Evolutionary conservation across 768 basidiomycete species (phyloP), one percentile per base, ranked within the genome.

Genomic region (Fistulinella prunicolor): DNA sequence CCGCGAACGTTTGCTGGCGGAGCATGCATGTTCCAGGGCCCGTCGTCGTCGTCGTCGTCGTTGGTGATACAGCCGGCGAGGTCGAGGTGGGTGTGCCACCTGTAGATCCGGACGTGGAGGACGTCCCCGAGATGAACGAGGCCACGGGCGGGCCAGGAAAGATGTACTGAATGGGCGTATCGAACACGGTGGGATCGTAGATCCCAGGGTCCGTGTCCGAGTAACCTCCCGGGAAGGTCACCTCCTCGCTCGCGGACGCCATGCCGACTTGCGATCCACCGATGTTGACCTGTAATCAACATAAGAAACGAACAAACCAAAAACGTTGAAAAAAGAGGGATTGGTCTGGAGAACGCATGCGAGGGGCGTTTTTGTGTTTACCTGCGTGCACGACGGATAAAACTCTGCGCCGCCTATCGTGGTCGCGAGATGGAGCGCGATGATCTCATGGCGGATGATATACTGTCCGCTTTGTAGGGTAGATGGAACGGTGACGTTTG

Each of bases 391-490:
- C 22, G 79, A 78, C 0, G 85, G 82, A 63, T 92, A 92, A 67
- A 89, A 91, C 67, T 92, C 89, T 1, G 86, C 88, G 17, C 85
- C 85, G 6, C 82, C 81, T 16, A 59, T 9, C 2, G 58, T 54
- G n/a, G 60, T 72, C 6, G 76, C 87, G 38, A 82, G 74, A 58
- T 90, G 89, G 13, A 90, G 78, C 9, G 84, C 83, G 62, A 90
- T 83, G 65, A 90, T 84, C 62, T 91, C 88, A 63, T 88, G 82
- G 1, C 88, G 85, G 60, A 89, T 64, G 49, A 91, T 71, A 64
- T 90, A 90, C 55, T 84, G 79, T 5, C 89, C 89, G 3, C 83
- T 67, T 3, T 79, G 73, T 45, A 91, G 62, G 38, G 74, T 76
- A 17, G 64, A 51, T 1, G 82, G 82, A 39, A 84, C 57, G 0